Conservation (phyloP, 306 rosid genomes). For the Dryas octopetala region DNA sequence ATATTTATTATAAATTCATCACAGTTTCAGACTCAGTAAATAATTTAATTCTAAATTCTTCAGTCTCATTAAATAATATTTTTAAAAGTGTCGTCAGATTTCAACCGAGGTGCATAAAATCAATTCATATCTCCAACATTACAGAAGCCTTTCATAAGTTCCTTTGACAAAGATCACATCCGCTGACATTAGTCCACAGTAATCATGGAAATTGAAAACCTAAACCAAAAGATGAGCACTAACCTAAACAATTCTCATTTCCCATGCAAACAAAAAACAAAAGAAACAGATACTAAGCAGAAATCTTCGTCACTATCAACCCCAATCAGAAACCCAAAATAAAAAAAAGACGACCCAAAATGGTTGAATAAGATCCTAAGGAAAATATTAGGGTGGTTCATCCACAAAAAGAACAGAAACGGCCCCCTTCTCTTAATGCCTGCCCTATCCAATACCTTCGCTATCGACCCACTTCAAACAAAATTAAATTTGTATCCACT, state of each 20-base stretch:
- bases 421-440: slow-evolving; percentile 29
- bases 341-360: neutral
- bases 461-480: slow-evolving; percentile 26
- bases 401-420: slow-evolving; percentile 26
- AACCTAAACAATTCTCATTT: slow-evolving; percentile 1
- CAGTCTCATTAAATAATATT: no score
- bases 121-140: neutral
- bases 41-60: no score
- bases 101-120: no score
- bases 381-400: slow-evolving; percentile 29
- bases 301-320: slow-evolving; percentile 27
- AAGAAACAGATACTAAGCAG: neutral
- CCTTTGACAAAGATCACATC: neutral
- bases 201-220: neutral
- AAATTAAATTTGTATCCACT: slow-evolving; percentile 23
- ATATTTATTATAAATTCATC: no score
- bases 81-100: no score
- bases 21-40: no score
- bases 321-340: slow-evolving; percentile 23
- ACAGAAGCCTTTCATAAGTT: neutral
- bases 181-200: neutral
- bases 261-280: neutral
- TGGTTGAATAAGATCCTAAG: slow-evolving; percentile 22
- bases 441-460: slow-evolving; percentile 23
- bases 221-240: neutral